Evolutionary conservation across 139 green algal species (phyloP).

Genomic region (Auxenochlorella pyrenoidosa): DNA sequence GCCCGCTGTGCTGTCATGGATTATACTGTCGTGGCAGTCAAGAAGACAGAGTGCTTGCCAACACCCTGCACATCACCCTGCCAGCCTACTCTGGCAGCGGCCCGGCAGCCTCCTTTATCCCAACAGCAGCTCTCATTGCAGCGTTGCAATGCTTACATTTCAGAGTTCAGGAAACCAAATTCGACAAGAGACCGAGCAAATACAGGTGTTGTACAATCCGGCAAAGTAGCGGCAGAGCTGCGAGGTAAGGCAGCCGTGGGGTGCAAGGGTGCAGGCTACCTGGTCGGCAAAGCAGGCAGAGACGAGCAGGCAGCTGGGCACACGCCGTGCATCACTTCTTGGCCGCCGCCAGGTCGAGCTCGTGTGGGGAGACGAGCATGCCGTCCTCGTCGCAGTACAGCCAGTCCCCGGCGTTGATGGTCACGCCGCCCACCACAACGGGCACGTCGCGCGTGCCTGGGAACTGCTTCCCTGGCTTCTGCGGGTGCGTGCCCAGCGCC

Average conservation of each 20-base stretch:
- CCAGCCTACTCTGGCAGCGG: too few species aligned
- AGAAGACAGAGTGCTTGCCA: too few species aligned
- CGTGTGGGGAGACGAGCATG: neutral
- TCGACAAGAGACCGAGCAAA: neutral
- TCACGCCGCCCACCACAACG: neutral
- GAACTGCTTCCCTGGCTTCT: neutral
- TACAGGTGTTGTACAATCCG: too few species aligned
- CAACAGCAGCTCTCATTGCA: neutral
- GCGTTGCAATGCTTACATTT: neutral
- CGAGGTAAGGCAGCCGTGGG: too few species aligned
- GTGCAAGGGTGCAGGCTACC: too few species aligned
- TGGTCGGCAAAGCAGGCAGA: too few species aligned
- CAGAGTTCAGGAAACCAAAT: neutral
- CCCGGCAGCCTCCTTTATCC: too few species aligned
- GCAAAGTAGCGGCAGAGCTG: too few species aligned
- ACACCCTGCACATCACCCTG: too few species aligned
- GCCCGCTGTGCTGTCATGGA: too few species aligned
- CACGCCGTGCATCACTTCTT: neutral
- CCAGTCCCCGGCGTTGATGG: neutral
- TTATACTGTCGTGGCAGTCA: too few species aligned
- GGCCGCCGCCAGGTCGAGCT: neutral
- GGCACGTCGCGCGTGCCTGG: neutral
- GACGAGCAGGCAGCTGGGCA: neutral
- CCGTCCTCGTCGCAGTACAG: constrained; percentile 5
- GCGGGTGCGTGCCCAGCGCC: neutral